A percentile compares a stretch with the other conserved stretches of the same genome.
These are phyloP conservation scores for Angomonas ambiguus DNA, from an alignment of 208 protist genomes.

Conservation along the genomic window DNA sequence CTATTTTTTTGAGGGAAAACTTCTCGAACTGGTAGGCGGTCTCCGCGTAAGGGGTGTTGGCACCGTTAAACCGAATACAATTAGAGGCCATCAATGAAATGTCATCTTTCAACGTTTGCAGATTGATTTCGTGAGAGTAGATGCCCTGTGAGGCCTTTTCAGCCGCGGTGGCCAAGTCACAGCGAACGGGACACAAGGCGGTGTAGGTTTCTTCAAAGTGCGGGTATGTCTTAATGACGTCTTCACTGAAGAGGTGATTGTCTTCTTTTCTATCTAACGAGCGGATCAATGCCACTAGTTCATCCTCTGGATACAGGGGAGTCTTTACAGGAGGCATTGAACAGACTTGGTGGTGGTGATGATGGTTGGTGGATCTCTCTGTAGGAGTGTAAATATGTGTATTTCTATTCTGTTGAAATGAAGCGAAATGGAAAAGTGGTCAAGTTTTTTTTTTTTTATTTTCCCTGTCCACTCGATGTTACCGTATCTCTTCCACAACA, in stretches of 20 bases:
- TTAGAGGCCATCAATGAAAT: constrained; percentile 82
- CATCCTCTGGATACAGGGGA: constrained; percentile 42
- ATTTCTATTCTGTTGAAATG: not conserved
- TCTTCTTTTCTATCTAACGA: constrained; percentile 69
- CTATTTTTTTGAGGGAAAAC: constrained; percentile 60
- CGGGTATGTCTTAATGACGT: constrained; percentile 74
- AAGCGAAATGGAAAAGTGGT: not conserved
- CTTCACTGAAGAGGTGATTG: constrained; percentile 67
- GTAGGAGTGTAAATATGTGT: not conserved
- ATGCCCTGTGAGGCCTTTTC: constrained; percentile 46
- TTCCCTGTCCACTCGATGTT: too few species aligned
- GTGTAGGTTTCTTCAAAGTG: constrained; percentile 68
- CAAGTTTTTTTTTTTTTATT: not conserved
- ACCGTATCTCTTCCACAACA: too few species aligned
- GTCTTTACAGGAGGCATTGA: not conserved
- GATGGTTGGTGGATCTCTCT: not conserved
- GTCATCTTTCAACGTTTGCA: constrained; percentile 53
- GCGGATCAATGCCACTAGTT: constrained; percentile 61
- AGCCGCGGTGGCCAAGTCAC: constrained; percentile 68
- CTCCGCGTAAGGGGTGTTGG: constrained; percentile 36
- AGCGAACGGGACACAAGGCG: constrained; percentile 64
- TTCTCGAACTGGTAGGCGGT: constrained; percentile 55
- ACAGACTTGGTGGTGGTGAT: not conserved
- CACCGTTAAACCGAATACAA: constrained; percentile 79
- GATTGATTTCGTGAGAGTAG: constrained; percentile 56